Evolutionary conservation across 73 alveolate genomes (phyloP).

Genomic region (Tetrahymena borealis): DNA sequence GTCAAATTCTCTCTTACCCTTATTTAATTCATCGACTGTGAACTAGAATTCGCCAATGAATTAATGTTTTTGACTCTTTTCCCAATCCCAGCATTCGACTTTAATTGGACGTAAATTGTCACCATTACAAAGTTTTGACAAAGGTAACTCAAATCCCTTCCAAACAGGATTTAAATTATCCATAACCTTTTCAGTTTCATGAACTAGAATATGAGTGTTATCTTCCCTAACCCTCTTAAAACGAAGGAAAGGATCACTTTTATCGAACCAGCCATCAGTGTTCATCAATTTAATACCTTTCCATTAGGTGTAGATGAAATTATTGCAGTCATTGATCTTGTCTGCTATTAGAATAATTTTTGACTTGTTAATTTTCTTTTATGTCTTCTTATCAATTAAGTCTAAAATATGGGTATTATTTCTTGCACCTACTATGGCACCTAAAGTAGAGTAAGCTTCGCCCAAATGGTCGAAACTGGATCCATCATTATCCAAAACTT

Average conservation of each 20-base stretch:
- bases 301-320: constrained; percentile 17
- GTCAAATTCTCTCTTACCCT: neutral
- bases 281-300: constrained; percentile 35
- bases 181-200: constrained; percentile 36
- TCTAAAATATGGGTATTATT: constrained; percentile 44
- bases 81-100: constrained; percentile 54
- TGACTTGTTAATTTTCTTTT: constrained; percentile 3
- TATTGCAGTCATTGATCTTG: constrained; percentile 10
- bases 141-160: constrained; percentile 27
- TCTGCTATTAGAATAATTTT: constrained; percentile 21
- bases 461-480: constrained; percentile 41
- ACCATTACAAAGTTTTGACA: constrained; percentile 1
- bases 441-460: constrained; percentile 42
- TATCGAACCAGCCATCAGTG: constrained; percentile 43
- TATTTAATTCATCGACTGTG: neutral
- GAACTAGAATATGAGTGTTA: constrained; percentile 1
- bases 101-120: constrained; percentile 17
- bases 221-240: constrained; percentile 32
- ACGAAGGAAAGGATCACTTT: constrained; percentile 44
- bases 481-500: constrained; percentile 41
- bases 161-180: constrained; percentile 41
- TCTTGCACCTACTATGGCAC: constrained; percentile 51
- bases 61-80: constrained; percentile 16
- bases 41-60: constrained; percentile 29
- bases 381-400: neutral